phyloP scores from a whole-genome alignment of 108 stramenopile species.

The Skeletonema marinoi region DNA sequence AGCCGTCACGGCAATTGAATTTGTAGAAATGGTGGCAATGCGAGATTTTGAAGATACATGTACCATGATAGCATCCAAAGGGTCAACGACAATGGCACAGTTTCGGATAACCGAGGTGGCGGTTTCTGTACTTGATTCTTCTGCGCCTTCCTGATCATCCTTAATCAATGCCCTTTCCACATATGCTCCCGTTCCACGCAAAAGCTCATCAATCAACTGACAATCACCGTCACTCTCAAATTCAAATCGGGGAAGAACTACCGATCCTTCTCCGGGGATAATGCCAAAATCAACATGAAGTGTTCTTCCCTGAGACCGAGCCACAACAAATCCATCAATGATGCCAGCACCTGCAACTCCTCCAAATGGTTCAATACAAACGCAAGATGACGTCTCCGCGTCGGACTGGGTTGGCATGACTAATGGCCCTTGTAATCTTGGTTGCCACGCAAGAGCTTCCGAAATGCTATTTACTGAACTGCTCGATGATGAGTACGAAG shows the following conservation, averaged over 20 bases:
- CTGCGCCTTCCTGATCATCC: conserved; percentile 13
- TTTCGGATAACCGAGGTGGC: not conserved
- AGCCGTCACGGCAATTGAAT: conserved; percentile 45
- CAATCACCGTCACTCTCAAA: conserved; percentile 61
- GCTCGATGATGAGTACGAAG: not conserved
- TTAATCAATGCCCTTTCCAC: conserved; percentile 56
- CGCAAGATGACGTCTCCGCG: conserved; percentile 5
- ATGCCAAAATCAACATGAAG: conserved; percentile 63
- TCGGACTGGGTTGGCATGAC: conserved; percentile 6
- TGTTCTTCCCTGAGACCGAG: conserved; percentile 8
- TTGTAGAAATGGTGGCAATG: conserved; percentile 66
- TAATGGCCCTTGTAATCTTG: conserved; percentile 40
- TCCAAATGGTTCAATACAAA: conserved; percentile 45
- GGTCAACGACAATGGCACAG: conserved; percentile 61
- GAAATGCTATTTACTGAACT: not conserved
- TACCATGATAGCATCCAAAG: conserved; percentile 63
- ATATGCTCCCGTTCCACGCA: conserved; percentile 46
- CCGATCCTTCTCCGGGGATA: conserved; percentile 47
- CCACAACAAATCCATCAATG: conserved; percentile 70
- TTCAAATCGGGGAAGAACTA: conserved; percentile 64
- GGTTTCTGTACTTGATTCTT: not conserved
- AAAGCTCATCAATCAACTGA: conserved; percentile 53
- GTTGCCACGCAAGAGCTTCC: conserved; percentile 36
- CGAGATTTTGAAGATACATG: conserved; percentile 57
- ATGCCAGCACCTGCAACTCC: conserved; percentile 49